A percentile compares a stretch with the other conserved stretches of the same genome.
phyloP scores from a whole-genome alignment of 192 early-diverging fungal species.

The Mortierella claussenii region DNA sequence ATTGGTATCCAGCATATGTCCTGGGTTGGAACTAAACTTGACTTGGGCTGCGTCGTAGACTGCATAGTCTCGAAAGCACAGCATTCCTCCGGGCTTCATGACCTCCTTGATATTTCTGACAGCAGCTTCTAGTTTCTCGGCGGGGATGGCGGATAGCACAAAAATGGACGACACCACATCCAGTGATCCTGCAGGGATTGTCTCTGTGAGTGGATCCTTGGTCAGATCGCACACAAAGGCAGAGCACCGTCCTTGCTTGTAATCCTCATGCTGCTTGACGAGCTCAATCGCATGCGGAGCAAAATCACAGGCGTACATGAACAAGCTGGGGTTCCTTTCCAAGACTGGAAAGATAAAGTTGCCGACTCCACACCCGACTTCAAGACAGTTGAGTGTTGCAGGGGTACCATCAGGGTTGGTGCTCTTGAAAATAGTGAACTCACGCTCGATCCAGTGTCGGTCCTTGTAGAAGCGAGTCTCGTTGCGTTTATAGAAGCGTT shows the following conservation, averaged over 20 bases:
- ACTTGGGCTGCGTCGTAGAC: conserved; percentile 97
- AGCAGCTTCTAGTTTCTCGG: conserved; percentile 81
- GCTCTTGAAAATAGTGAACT: conserved; percentile 78
- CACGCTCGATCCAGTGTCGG: conserved; percentile 95
- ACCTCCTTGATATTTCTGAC: conserved; percentile 84
- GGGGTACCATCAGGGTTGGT: not conserved
- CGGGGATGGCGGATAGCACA: conserved; percentile 95
- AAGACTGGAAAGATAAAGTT: conserved; percentile 96
- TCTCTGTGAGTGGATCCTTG: conserved; percentile 69
- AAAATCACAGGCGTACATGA: conserved; percentile 95
- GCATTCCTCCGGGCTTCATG: conserved; percentile 88
- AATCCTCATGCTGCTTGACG: conserved; percentile 83
- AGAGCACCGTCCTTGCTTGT: conserved; percentile 77
- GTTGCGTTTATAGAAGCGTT: conserved; percentile 87
- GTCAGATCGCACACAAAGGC: conserved; percentile 98
- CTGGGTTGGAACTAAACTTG: conserved; percentile 81
- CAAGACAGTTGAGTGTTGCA: conserved; percentile 59
- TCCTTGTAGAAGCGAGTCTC: conserved; percentile 97
- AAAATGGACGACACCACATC: conserved; percentile 95
- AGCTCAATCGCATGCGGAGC: conserved; percentile 89
- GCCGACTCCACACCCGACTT: conserved; percentile 98
- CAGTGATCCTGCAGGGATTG: conserved; percentile 80
- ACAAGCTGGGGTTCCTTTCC: conserved; percentile 81
- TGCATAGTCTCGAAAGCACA: conserved; percentile 97
- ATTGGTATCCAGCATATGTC: conserved; percentile 89